A percentile compares a stretch with the other conserved stretches of the same genome.
These are phyloP conservation scores for Heterobasidion parviporum DNA, from an alignment of 1,284 basidiomycete species.

Conservation along the genomic window DNA sequence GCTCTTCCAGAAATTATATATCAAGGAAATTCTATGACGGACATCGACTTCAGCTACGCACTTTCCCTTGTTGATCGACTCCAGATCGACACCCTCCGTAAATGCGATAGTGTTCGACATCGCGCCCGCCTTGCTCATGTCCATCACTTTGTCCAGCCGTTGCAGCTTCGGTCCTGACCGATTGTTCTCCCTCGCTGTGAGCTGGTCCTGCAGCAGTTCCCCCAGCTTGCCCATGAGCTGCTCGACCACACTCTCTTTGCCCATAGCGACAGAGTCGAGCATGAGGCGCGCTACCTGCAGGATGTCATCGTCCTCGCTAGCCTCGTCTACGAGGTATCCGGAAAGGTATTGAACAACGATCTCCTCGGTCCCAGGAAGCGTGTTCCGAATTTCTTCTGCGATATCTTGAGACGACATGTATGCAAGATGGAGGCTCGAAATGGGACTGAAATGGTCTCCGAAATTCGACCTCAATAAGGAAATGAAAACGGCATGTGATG, in stretches of 20 bases:
- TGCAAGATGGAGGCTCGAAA: too few species aligned
- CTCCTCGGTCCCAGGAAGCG: slow-evolving; percentile 86
- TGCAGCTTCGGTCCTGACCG: slow-evolving; percentile 49
- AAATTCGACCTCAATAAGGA: too few species aligned
- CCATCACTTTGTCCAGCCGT: slow-evolving; percentile 89
- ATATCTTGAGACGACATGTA: slow-evolving; percentile 58
- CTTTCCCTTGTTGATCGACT: slow-evolving; percentile 93
- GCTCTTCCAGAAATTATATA: slow-evolving; percentile 41
- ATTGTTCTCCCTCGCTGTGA: slow-evolving; percentile 50
- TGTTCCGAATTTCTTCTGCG: slow-evolving; percentile 70
- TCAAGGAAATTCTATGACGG: not conserved
- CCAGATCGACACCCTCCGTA: slow-evolving; percentile 84
- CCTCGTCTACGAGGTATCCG: slow-evolving; percentile 89
- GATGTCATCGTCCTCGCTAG: slow-evolving; percentile 86
- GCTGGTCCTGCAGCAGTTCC: slow-evolving; percentile 57
- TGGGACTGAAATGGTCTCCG: too few species aligned
- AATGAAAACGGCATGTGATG: too few species aligned
- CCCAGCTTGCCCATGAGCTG: slow-evolving; percentile 64
- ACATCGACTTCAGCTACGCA: slow-evolving; percentile 30
- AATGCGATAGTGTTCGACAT: slow-evolving; percentile 83
- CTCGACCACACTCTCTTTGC: slow-evolving; percentile 44
- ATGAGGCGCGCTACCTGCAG: slow-evolving; percentile 73
- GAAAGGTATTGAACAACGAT: slow-evolving; percentile 90
- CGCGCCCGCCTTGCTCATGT: slow-evolving; percentile 82
- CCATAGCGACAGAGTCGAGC: slow-evolving; percentile 63